Base-by-base conservation (phyloP, 768 basidiomycete species). In the Peribolospora baueri region DNA sequence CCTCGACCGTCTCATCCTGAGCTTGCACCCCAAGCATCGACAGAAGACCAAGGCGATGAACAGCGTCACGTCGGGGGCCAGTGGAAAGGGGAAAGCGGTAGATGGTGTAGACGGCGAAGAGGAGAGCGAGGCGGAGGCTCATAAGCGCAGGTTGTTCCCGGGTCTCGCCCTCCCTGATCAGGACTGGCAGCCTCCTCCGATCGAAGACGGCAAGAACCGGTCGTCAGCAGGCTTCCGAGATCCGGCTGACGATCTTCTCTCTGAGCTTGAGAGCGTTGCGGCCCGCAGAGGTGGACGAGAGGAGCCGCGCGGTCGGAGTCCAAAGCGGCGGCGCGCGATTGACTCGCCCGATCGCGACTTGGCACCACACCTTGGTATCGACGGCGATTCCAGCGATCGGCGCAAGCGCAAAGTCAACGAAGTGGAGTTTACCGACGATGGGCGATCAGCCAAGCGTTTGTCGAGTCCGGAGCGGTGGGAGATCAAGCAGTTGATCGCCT, bases 401-500 rank as follows among this genome's bases (percentile, higher is more conserved):
- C 25, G 25, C 25, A 25, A 25, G 25, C 25, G 25, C 54, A 46
- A 53, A 50, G 48, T 57, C 58, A 51, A 58, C 51, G 25, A 25
- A 25, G 25, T 25, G 25, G 25, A 25, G 25, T 25, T 25, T 25
- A 56, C 65, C 48, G 75, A 72, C 36, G 75, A 76, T 7, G 74
- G 79, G 11, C 77, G 79, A 41, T 84, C 82, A 3, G 85, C 87
- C 0, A 88, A 87, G 64, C 76, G 91, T 11, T 71, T 97, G 56
- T 90, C 90, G 1, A 88, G 84, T 5, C 93, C 93, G 1, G 93
- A 98, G 68, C 79, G 93, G 39, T 98, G 93, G 88, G 93, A 98
- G 71, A 90, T 98, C 68, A 95, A 97, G 68, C 93, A 97, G 66
- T 77, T 98, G 55, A 93, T 97, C 54, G 84, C 93, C 0, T 93